Conservation (phyloP, 164 flowering plant genomes). For the Magnolia changhungtana region DNA sequence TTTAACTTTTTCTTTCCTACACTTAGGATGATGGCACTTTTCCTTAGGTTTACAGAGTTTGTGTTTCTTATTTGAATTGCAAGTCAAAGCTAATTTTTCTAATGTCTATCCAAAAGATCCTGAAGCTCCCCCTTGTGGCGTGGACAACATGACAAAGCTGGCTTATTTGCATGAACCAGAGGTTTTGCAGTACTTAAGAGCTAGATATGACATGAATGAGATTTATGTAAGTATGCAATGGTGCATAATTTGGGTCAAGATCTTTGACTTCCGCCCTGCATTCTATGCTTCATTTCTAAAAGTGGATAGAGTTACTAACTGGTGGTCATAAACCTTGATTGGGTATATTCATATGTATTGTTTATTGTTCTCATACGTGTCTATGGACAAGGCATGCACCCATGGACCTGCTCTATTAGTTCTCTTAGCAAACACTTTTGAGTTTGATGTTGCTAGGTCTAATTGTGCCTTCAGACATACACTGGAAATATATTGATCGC, state of each 20-base stretch:
- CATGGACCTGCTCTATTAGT: no score
- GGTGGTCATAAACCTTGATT: background rate
- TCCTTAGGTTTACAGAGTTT: no score
- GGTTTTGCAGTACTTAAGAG: slow-evolving; percentile 71
- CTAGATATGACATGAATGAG: slow-evolving; percentile 94
- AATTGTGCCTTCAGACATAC: no score
- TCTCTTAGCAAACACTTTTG: no score
- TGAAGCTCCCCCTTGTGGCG: slow-evolving; percentile 91
- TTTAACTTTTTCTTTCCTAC: no score
- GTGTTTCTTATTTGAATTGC: no score
- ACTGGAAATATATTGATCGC: no score
- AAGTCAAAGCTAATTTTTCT: no score
- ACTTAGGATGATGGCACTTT: no score
- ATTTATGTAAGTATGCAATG: slow-evolving; percentile 69
- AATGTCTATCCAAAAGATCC: slow-evolving; percentile 46
- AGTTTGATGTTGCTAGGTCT: no score
- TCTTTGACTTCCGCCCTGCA: background rate
- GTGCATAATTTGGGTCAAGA: background rate
- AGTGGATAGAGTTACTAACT: background rate
- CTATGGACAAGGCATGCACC: no score
- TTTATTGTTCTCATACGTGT: background rate
- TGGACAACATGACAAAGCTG: slow-evolving; percentile 98
- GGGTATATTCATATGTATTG: background rate
- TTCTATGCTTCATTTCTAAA: no score
- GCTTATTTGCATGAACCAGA: slow-evolving; percentile 99